Evolutionary conservation across 192 early-diverging fungal genomes (phyloP), one percentile per base, ranked within the genome.

Genomic region (Backusella tarrabulga): DNA sequence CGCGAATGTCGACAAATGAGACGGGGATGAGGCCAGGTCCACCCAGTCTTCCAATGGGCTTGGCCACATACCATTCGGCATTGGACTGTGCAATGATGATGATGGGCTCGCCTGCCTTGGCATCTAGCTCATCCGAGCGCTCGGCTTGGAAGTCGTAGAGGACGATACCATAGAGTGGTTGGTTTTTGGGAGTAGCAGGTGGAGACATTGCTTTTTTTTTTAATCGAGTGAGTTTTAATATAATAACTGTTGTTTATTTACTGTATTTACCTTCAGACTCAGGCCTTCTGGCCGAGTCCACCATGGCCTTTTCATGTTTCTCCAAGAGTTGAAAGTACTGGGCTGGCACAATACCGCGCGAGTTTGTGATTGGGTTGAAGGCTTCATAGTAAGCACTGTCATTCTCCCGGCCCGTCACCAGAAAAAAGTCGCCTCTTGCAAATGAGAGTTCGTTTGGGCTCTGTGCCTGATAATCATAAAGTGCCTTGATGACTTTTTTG

Each of bases 81-180:
- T 91, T 93, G 52, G 91, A 92, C 72, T 94, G 90, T 21, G 93
- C 93, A 81, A 94, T 91, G 66, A 94, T 87, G 19, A 93, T 85
- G 73, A 94, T 88, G 23, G 90, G 87, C 74, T 94, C 93, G 40
- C 89, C 92, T 38, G 88, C 85, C 78, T 87, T 86, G 41, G 92
- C 89, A 17, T 92, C 85, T 34, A 93, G 79, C 84, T 94, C 93
- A 72, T 94, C 93, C 32, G 83, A 83, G 75, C 90, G 81, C 73
- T 93, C 92, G 0, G 93, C 92, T 19, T 82, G 82, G 80, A 94
- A 94, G 71, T 92, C 89, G 75, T 92, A 94, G 3, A 94, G 84
- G 8, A 92, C 92, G 68, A 90, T 87, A 44, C 91, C 93, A 54
- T 91, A 92, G 17, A 92, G 83, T 29, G 40, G 71, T 50, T 72